phyloP scores from a whole-genome alignment of 441 rosid genomes.

The Adansonia madagascariensis region DNA sequence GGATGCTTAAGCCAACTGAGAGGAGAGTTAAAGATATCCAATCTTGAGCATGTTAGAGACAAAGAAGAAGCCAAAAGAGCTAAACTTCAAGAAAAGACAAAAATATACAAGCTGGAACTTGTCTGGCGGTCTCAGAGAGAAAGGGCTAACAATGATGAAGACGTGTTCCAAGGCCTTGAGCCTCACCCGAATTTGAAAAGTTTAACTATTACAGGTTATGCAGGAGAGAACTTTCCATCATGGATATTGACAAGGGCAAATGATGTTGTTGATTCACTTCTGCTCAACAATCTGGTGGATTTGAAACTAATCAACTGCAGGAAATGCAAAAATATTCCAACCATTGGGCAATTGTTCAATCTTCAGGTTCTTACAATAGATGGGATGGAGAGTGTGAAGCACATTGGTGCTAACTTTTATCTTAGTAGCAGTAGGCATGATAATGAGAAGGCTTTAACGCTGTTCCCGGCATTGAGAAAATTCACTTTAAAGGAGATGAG shows the following conservation, averaged over 20 bases:
- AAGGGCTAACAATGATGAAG: constrained; percentile 19
- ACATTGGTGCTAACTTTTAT: constrained; percentile 11
- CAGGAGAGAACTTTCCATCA: constrained; percentile 32
- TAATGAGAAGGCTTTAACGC: background rate
- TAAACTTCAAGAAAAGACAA: background rate
- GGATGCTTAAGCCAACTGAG: constrained; percentile 9
- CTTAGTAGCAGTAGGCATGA: background rate
- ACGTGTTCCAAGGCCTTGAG: constrained; percentile 30
- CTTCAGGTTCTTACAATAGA: constrained; percentile 3
- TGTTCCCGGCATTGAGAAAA: constrained; percentile 28
- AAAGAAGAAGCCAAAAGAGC: background rate
- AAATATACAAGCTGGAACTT: background rate
- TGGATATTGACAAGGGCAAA: constrained; percentile 24
- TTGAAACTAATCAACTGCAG: constrained; percentile 9
- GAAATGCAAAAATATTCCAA: background rate
- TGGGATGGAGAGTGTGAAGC: constrained; percentile 11
- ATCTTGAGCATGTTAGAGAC: background rate
- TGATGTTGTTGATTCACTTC: background rate
- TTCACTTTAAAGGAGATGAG: background rate
- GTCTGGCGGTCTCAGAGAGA: background rate
- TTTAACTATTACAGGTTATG: constrained; percentile 15
- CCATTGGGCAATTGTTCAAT: constrained; percentile 25
- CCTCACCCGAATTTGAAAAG: constrained; percentile 31
- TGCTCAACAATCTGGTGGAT: constrained; percentile 21
- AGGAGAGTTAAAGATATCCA: constrained; percentile 22